These are phyloP conservation scores for Puccinia novopanici DNA, from an alignment of 1,284 basidiomycete genomes.

Conservation along the genomic window DNA sequence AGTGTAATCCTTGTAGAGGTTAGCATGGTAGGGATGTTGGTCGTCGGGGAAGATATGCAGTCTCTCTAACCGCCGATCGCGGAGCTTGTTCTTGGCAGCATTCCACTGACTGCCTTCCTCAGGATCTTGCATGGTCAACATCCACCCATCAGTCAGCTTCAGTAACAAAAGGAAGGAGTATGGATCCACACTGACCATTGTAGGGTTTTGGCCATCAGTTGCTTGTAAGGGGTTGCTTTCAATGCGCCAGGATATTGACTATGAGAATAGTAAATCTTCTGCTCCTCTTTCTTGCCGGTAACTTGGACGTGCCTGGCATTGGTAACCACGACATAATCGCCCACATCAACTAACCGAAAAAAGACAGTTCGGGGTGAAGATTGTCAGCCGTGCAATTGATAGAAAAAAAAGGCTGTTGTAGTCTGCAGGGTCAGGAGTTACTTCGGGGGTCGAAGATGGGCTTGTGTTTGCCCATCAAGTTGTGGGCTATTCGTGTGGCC, in stretches of 20 bases:
- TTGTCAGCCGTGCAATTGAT: too few relatives aligned
- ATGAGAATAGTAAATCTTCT: slow-evolving; percentile 85
- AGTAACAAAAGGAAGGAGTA: background rate
- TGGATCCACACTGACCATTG: slow-evolving; percentile 70
- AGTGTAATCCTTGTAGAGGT: slow-evolving; percentile 52
- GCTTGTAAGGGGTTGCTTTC: slow-evolving; percentile 81
- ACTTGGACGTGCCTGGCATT: slow-evolving; percentile 82
- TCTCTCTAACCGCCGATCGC: slow-evolving; percentile 78
- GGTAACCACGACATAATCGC: slow-evolving; percentile 96
- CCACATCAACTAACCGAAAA: slow-evolving; percentile 67
- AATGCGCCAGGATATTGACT: slow-evolving; percentile 91
- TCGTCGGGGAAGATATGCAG: slow-evolving; percentile 76
- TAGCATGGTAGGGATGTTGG: slow-evolving; percentile 57
- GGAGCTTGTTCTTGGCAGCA: slow-evolving; percentile 92
- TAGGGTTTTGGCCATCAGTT: slow-evolving; percentile 83
- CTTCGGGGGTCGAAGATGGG: slow-evolving; percentile 90
- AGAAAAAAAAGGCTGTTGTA: too few relatives aligned
- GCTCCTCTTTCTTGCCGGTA: slow-evolving; percentile 84
- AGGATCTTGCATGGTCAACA: slow-evolving; percentile 70
- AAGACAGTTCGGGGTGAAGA: background rate
- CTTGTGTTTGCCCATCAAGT: slow-evolving; percentile 99
- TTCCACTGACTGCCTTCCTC: slow-evolving; percentile 89
- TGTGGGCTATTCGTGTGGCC: slow-evolving; percentile 86
- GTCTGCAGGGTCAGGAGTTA: background rate
- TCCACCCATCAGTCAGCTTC: background rate